Conservation (phyloP, 305 asterid species). For the Solanum hybrid region DNA sequence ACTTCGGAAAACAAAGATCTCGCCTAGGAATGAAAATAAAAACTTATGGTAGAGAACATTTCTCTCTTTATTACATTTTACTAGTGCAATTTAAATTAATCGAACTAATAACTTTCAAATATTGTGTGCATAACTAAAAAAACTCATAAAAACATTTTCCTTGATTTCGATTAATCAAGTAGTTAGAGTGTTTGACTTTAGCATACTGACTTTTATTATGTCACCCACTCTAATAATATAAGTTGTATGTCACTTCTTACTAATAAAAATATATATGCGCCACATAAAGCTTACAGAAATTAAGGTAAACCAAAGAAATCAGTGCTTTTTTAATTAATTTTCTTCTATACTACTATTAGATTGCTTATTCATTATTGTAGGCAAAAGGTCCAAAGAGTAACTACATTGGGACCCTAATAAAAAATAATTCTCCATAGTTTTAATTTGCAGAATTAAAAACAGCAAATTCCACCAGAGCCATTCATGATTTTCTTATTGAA, state of each 20-base stretch:
- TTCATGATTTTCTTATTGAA: not conserved
- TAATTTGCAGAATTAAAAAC: not conserved
- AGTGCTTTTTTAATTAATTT: not conserved
- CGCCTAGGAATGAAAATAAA: not conserved
- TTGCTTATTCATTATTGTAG: not conserved
- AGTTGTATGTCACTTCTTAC: not conserved
- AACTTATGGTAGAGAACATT: not conserved
- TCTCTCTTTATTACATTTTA: not conserved
- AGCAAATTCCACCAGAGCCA: not conserved
- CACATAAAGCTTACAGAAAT: not conserved
- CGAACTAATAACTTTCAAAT: not conserved
- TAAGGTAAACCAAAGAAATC: constrained; percentile 17
- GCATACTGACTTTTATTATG: not conserved
- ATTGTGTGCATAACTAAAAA: not conserved
- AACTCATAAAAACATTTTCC: not conserved
- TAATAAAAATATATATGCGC: not conserved
- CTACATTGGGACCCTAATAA: not conserved
- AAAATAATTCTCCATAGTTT: not conserved
- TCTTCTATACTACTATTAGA: not conserved
- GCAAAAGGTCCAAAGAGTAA: not conserved
- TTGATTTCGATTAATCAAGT: not conserved
- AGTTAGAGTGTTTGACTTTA: not conserved
- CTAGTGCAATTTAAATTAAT: not conserved
- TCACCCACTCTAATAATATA: not conserved
- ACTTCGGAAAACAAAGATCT: not conserved